Evolutionary conservation across 2,329 filamentous ascomycete genomes (phyloP).

Genomic region (Apiospora kogelbergensis): DNA sequence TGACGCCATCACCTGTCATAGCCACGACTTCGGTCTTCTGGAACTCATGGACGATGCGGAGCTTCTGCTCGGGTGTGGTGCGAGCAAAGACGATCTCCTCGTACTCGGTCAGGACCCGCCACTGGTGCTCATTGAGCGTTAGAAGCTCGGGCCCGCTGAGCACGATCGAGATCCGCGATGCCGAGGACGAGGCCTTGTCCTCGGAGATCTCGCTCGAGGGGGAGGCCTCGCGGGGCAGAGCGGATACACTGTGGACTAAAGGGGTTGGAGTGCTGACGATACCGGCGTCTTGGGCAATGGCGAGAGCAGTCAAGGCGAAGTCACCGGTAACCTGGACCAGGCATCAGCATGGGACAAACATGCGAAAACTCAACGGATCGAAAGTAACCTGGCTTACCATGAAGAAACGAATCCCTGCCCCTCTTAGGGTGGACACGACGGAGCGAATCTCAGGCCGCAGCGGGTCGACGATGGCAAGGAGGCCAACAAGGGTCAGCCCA

Average conservation of each 20-base stretch:
- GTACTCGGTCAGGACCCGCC: slow-evolving; percentile 64
- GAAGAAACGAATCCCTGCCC: slow-evolving; percentile 72
- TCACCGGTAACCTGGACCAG: slow-evolving; percentile 65
- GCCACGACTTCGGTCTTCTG: slow-evolving; percentile 67
- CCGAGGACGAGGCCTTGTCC: slow-evolving; percentile 27
- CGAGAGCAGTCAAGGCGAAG: slow-evolving; percentile 71
- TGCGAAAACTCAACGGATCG: neutral
- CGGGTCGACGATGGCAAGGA: slow-evolving; percentile 78
- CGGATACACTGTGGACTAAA: neutral
- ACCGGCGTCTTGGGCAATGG: slow-evolving; percentile 71
- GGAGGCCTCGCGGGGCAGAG: slow-evolving; percentile 27
- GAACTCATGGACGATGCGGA: slow-evolving; percentile 76
- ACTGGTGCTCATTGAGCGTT: slow-evolving; percentile 65
- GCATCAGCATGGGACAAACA: neutral
- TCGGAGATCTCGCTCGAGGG: slow-evolving; percentile 52
- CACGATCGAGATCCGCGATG: slow-evolving; percentile 49
- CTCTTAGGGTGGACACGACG: slow-evolving; percentile 64
- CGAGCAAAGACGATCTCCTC: slow-evolving; percentile 74
- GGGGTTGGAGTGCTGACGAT: slow-evolving; percentile 60
- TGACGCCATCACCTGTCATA: slow-evolving; percentile 87
- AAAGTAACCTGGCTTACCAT: slow-evolving; percentile 53
- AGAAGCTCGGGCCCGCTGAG: slow-evolving; percentile 67
- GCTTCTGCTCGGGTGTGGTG: slow-evolving; percentile 77
- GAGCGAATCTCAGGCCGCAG: slow-evolving; percentile 70
- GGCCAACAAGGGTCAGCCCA: slow-evolving; percentile 67